Evolutionary conservation across 2,329 filamentous ascomycete genomes (phyloP), one percentile per base, ranked within the genome.

Genomic region (Fusarium torulosum): DNA sequence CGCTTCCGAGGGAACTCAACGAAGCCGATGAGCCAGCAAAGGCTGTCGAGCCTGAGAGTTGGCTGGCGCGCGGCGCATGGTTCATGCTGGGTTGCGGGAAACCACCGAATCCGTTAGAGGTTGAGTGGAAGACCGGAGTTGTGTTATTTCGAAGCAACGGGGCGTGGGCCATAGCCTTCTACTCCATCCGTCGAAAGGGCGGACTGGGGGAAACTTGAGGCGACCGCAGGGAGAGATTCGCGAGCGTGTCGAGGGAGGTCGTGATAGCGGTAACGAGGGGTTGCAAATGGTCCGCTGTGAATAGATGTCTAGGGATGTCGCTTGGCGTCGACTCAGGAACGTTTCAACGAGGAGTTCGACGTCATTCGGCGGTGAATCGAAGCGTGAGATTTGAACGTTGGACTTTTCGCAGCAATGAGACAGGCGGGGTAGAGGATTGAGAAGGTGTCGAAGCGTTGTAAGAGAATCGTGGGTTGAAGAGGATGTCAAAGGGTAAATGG

Each of bases 11-110:
- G 4, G 85, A 84, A 64, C 77, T 80, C 43, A 88, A 76, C 15
- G 85, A 88, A 44, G 84, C 81, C 35, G 82, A 83, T 17, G 84
- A 85, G 69, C 83, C 82, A 74, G 82, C 81, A 75, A 83, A 85
- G 51, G 83, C 83, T 31, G 87, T 88, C 63, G 87, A 84, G 78
- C 86, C 86, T 57, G 88, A 88, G 65, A 90, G 81, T 80, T 89
- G 87, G 78, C 87, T 90, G 63, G 83, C 82, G 75, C 88, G 83
- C 66, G 84, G 80, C 72, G 82, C 79, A 77, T 81, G 81, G 76
- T 79, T 86, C 83, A 87, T 86, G 65, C 76, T 81, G 76, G 78
- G 81, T 54, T 77, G 79, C 59, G 79, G 77, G 65, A 82, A 74
- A 75, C 80, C 77, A 69, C 80, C 79, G 74, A 82, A 79, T 75